phyloP scores from a whole-genome alignment of 305 asterid species.

The Plantago coronopus region DNA sequence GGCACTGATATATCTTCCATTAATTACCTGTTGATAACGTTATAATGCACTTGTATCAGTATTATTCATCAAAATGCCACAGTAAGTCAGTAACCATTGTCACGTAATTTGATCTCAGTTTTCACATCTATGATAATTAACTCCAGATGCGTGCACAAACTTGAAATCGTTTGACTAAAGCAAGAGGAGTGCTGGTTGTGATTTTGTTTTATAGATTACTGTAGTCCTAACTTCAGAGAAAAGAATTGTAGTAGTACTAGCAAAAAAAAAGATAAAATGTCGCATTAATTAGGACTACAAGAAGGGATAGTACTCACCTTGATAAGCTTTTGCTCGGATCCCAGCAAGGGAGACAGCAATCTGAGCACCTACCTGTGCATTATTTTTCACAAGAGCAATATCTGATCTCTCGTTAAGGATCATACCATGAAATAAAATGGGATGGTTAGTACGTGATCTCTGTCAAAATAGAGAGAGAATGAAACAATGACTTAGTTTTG shows the following conservation, averaged over 20 bases:
- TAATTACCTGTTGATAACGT: constrained; percentile 26
- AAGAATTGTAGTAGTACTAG: too few species aligned
- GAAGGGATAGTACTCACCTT: constrained; percentile 24
- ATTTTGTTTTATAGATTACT: too few species aligned
- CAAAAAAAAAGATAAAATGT: too few species aligned
- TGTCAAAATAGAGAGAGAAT: not conserved
- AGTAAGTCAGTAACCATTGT: too few species aligned
- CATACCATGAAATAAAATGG: constrained; percentile 11
- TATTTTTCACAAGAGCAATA: constrained; percentile 86
- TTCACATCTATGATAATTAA: too few species aligned
- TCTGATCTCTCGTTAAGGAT: constrained; percentile 49
- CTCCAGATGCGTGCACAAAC: not conserved
- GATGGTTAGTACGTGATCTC: not conserved
- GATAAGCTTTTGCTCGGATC: constrained; percentile 33
- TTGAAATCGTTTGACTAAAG: too few species aligned
- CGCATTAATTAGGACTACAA: too few species aligned
- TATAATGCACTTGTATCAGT: not conserved
- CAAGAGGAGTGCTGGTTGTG: too few species aligned
- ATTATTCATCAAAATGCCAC: not conserved
- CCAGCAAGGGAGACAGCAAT: constrained; percentile 72
- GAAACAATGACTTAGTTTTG: not conserved
- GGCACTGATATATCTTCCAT: constrained; percentile 17
- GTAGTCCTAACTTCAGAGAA: too few species aligned
- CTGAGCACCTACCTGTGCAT: constrained; percentile 74
- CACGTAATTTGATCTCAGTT: too few species aligned